Evolutionary conservation across 1,139 yeast species (phyloP), one percentile per base, ranked within the genome.

Genomic region (Candida glucosophila): DNA sequence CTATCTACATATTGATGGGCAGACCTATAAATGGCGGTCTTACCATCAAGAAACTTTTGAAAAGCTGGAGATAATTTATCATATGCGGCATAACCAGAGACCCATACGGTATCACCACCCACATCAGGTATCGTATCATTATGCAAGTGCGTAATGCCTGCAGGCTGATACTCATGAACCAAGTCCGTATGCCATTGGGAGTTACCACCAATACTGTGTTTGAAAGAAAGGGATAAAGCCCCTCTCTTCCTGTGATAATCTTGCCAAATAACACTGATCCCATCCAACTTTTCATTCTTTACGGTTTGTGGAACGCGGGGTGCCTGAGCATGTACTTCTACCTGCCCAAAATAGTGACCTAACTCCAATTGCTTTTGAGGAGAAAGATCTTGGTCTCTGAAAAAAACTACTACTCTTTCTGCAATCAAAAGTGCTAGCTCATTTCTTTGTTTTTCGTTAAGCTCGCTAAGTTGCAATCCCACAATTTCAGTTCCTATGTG

Each of bases 401-500:
- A 60, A 37, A 60, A 58, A 1, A 61, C 67, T 20, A 60, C 67
- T 7, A 58, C 60, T 40, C 67, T 48, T 34, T 60, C 67, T 18
- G 65, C 67, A 27, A 60, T 44, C 36, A 61, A 52, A 20, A 60
- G 44, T 6, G 67, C 67, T 43, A 61, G 55, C 35, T 61, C 78
- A 39, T 70, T 77, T 35, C 56, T 59, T 37, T 71, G 77, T 39
- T 69, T 43, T 36, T 69, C 69, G 29, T 43, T 55, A 34, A 73
- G 55, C 19, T 69, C 72, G 11, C 50, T 47, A 29, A 71, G 48
- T 46, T 72, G 76, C 28, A 71, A 46, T 3, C 75, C 76, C 26
- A 66, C 62, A 40, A 73, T 55, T 41, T 70, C 76, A n/a, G 75
- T 68, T 30, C 77, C 77, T 33, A 68, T 49, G 32, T 64, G 61